Evolutionary conservation across 106 monocot species (phyloP), one percentile per base, ranked within the genome.

Genomic region (Cymbidium sinense): DNA sequence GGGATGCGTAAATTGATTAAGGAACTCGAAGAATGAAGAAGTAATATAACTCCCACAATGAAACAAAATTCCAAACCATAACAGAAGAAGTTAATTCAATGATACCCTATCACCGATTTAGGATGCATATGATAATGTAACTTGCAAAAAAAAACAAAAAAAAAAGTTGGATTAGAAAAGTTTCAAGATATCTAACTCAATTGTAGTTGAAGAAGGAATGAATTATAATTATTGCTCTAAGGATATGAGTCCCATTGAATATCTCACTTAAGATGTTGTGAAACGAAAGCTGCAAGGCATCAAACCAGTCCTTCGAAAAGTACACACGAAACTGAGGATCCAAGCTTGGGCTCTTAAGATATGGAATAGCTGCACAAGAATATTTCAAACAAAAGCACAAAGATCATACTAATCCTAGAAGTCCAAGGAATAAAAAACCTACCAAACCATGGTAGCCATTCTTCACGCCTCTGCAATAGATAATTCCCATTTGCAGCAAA

Each of bases 391-490:
- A 74, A 50, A 41, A 50, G 28, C 70, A 73, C 17, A 73, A n/a
- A 72, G 7, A 88, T 65, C 12, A 5, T 39, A 34, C n/a, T 77
- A 15, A 39, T n/a, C 6, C 4, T 54, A 29, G 12, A 31, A 27
- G 19, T 35, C 35, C 67, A 74, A 34, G 44, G 62, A 25, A n/a
- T n/a, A n/a, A 34, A 29, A 18, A 55, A 81, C 86, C 47, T 71
- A 99, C 98, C 98, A 89, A 99, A 99, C 98, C 94, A 99, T 50
- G 90, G 88, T 41, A 78, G 83, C 98, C 98, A 99, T 64, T 94
- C 94, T 79, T 92, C 86, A 75, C 87, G 82, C 75, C 73, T 90
- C 44, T 85, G 92, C 77, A 99, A 75, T 78, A 99, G 84, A 87
- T 84, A 89, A 72, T 81, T 90, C 30, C 92, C 98, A 82, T 92